Evolutionary conservation across 2,329 filamentous ascomycete genomes (phyloP).

Genomic region (Macroventuria anomochaeta): DNA sequence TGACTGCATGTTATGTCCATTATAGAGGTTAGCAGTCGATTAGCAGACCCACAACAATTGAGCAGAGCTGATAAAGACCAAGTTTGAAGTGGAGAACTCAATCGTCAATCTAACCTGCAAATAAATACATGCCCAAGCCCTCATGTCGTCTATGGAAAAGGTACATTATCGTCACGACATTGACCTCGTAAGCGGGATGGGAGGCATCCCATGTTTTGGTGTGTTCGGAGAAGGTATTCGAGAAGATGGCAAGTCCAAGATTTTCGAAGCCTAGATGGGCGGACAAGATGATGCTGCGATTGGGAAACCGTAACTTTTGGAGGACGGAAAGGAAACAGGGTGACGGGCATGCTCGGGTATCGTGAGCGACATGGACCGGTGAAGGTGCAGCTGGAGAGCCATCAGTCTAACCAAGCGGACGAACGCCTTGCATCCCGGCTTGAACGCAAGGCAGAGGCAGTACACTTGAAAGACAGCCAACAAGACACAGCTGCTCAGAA

Average conservation of each 20-base stretch:
- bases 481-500: slow-evolving; percentile 31
- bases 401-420: slow-evolving; percentile 24
- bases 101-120: slow-evolving; percentile 38
- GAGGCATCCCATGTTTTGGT: slow-evolving; percentile 9
- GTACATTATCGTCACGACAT: slow-evolving; percentile 24
- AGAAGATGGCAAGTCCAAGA: slow-evolving; percentile 32
- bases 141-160: slow-evolving; percentile 37
- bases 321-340: slow-evolving; percentile 28
- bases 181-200: slow-evolving; percentile 15
- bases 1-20: too few species aligned
- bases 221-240: slow-evolving; percentile 29
- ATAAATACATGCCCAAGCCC: slow-evolving; percentile 46
- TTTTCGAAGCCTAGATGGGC: slow-evolving; percentile 29
- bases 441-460: slow-evolving; percentile 18
- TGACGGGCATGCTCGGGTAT: slow-evolving; percentile 30
- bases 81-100: slow-evolving; percentile 30
- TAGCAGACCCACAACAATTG: background rate
- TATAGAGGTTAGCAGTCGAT: background rate
- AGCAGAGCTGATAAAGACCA: background rate
- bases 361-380: slow-evolving; percentile 25
- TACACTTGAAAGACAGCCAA: slow-evolving; percentile 24
- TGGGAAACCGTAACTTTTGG: slow-evolving; percentile 44
- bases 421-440: slow-evolving; percentile 25
- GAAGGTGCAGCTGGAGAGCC: slow-evolving; percentile 26
- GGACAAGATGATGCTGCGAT: slow-evolving; percentile 26